phyloP scores from a whole-genome alignment of 495 filamentous ascomycete species.

The Talaromyces liani region DNA sequence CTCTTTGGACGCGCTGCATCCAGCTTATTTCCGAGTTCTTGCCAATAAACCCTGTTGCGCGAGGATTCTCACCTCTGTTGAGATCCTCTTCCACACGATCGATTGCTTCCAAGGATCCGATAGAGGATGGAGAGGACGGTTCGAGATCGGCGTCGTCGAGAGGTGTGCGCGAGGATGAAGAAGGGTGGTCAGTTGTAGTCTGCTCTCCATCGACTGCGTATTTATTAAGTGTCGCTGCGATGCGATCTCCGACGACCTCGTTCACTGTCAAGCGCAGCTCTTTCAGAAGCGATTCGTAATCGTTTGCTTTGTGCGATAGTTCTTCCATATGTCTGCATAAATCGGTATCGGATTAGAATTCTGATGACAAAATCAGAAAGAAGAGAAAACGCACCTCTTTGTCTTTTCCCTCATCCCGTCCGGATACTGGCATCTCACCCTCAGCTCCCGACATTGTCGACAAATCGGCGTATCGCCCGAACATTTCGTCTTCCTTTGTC shows the following conservation, averaged over 20 bases:
- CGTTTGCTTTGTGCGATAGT: conserved; percentile 38
- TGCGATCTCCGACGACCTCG: conserved; percentile 5
- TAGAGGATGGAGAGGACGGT: conserved; percentile 37
- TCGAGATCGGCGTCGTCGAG: conserved; percentile 30
- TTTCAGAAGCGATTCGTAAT: conserved; percentile 42
- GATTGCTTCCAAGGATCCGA: conserved; percentile 53
- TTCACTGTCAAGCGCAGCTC: conserved; percentile 14
- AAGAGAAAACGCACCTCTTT: conserved; percentile 36
- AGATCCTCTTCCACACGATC: conserved; percentile 57
- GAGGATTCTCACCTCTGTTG: conserved; percentile 40
- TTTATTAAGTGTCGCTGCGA: conserved; percentile 15
- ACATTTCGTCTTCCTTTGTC: conserved; percentile 60
- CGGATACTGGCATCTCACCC: conserved; percentile 42
- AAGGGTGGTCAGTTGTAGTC: conserved; percentile 23
- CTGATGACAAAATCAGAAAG: neutral
- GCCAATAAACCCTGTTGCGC: conserved; percentile 55
- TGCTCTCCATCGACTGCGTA: conserved; percentile 17
- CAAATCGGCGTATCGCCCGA: conserved; percentile 52
- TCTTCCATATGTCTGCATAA: conserved; percentile 30
- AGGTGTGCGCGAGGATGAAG: conserved; percentile 23
- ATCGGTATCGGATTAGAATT: neutral
- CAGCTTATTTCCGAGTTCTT: conserved; percentile 59
- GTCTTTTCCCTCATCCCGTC: conserved; percentile 52
- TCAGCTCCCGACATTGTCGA: conserved; percentile 48
- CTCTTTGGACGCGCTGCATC: conserved; percentile 44